These are phyloP conservation scores for Hymenoscyphus salicellus DNA, from an alignment of 2,329 filamentous ascomycete species.

Conservation along the genomic window DNA sequence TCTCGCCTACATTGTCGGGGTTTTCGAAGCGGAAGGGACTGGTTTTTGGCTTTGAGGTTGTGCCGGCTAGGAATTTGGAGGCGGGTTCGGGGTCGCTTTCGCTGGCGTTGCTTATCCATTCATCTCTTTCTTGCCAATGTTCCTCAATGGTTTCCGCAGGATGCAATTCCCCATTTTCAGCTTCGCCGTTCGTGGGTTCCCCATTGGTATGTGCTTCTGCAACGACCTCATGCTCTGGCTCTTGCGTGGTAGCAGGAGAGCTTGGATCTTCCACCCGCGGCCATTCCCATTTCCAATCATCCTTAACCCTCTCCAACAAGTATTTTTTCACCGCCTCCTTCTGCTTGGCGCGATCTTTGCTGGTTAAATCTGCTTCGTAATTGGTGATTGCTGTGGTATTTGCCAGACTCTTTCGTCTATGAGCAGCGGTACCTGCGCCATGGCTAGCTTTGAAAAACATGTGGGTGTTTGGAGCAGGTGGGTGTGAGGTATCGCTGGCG, in stretches of 20 bases:
- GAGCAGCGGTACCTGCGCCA: conserved; percentile 17
- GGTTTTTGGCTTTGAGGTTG: conserved; percentile 7
- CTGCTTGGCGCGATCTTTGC: conserved; percentile 59
- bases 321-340: conserved; percentile 60
- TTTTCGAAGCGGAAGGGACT: conserved; percentile 41
- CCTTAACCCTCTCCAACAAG: conserved; percentile 52
- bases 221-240: not conserved
- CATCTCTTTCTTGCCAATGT: conserved; percentile 35
- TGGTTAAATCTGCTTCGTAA: conserved; percentile 59
- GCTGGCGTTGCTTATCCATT: conserved; percentile 34
- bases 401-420: conserved; percentile 30
- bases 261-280: conserved; percentile 36
- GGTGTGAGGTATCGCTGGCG: conserved; percentile 6
- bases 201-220: not conserved
- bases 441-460: conserved; percentile 27
- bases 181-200: not conserved
- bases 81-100: conserved; percentile 24
- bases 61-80: conserved; percentile 16
- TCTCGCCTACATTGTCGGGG: conserved; percentile 39
- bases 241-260: not conserved
- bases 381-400: conserved; percentile 40
- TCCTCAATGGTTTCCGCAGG: conserved; percentile 4
- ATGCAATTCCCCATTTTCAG: not conserved
- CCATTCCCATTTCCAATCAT: conserved; percentile 62
- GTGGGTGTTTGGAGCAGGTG: not conserved